A percentile compares a stretch with the other conserved stretches of the same genome.
Evolutionary conservation across 1,284 basidiomycete genomes (phyloP).

Genomic region (Exsudoporus floridanus): DNA sequence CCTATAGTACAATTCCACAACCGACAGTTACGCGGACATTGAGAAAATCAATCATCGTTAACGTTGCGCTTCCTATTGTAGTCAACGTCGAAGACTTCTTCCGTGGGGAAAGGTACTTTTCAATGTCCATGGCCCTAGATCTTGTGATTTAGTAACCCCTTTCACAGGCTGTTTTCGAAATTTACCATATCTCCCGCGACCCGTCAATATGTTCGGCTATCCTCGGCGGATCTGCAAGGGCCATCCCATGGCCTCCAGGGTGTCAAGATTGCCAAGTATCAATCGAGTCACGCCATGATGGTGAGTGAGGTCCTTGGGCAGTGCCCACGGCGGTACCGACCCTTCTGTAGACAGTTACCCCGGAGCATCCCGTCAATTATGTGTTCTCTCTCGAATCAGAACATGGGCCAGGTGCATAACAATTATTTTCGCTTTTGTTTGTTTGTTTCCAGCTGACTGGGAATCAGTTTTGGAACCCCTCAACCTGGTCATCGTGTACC

Average conservation of each 20-base stretch:
- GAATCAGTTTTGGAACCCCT: constrained; percentile 59
- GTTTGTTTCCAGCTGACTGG: constrained; percentile 8
- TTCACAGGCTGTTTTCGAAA: constrained; percentile 68
- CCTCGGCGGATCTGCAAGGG: constrained; percentile 52
- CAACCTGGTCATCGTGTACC: constrained; percentile 62
- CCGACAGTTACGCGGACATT: constrained; percentile 53
- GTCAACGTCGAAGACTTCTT: constrained; percentile 89
- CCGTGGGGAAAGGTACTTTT: constrained; percentile 58
- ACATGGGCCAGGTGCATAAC: constrained; percentile 52
- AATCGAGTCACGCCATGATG: constrained; percentile 41
- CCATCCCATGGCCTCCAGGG: constrained; percentile 44
- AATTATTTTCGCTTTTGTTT: background rate
- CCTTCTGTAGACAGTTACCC: constrained; percentile 60
- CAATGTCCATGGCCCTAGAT: background rate
- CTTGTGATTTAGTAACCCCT: constrained; percentile 3
- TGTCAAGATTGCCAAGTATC: constrained; percentile 52
- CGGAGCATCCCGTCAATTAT: constrained; percentile 66
- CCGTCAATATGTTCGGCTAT: constrained; percentile 69
- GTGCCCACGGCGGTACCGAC: background rate
- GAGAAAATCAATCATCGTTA: constrained; percentile 51
- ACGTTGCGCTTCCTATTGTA: constrained; percentile 69
- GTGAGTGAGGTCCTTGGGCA: constrained; percentile 31
- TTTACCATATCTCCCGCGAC: constrained; percentile 77
- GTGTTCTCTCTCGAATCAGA: constrained; percentile 67
- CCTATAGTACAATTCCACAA: constrained; percentile 60